phyloP scores from a whole-genome alignment of 2,329 filamentous ascomycete genomes.

The Trichoderma sp. region DNA sequence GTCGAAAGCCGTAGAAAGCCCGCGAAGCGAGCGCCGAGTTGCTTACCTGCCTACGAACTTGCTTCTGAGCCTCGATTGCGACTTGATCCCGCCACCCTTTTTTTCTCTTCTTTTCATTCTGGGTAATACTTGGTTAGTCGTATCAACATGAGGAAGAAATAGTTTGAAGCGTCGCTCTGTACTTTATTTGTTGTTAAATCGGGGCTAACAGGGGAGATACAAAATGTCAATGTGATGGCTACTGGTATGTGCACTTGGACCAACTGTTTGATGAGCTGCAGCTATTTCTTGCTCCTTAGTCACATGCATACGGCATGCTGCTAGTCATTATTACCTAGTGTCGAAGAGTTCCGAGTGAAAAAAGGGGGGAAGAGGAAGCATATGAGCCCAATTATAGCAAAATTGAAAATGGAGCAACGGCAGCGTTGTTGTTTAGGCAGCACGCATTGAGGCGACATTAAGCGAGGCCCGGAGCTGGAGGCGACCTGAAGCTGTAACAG shows the following conservation, averaged over 20 bases:
- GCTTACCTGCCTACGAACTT: background rate
- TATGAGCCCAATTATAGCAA: background rate
- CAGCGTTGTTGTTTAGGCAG: background rate
- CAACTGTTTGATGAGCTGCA: background rate
- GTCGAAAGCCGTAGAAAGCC: background rate
- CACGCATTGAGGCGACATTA: background rate
- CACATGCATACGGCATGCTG: background rate
- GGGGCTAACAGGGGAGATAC: background rate
- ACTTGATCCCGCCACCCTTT: background rate
- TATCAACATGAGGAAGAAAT: background rate
- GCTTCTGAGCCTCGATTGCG: background rate
- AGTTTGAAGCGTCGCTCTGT: background rate
- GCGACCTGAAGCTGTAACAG: background rate
- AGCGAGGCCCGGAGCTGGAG: background rate
- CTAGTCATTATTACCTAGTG: background rate
- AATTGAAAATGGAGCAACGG: background rate
- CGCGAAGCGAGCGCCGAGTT: slow-evolving; percentile 1
- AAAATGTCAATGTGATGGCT: background rate
- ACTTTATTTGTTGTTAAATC: background rate
- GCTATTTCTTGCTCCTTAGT: background rate
- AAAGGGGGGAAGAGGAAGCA: background rate
- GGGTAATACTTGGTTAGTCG: background rate
- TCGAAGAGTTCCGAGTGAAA: background rate
- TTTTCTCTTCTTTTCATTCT: background rate
- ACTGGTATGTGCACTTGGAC: background rate